Base-by-base conservation (phyloP, 257 asterid genomes). In the Scutellaria barbata region DNA sequence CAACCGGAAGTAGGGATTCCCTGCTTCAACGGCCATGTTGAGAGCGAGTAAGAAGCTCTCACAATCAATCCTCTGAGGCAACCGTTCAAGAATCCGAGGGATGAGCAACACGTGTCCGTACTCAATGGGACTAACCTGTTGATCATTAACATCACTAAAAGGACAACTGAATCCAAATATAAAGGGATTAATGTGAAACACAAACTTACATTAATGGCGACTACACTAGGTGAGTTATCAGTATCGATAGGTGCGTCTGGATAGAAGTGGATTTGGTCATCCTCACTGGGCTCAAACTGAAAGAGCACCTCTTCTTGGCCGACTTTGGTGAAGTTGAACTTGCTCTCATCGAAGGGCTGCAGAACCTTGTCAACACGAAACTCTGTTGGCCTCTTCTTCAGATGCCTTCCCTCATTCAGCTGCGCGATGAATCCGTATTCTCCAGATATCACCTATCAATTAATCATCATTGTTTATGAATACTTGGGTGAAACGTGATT, bases 351-450 rank as follows among this genome's bases (percentile, higher is more conserved):
- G 35, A 94, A 94, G 76, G 96, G 86, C 87, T 94, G 99, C 76
- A 94, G 74, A 50, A 94, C 97, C 84, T 89, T 85, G 69, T 94
- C 98, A 3, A 94, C 97, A 51, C 88, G 92, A 67, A 94, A 94
- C 90, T 94, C 98, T 0, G 97, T 91, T 17, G 96, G 98, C 96
- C 98, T 86, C 81, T 94, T 94, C 89, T 90, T 91, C 52, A 94
- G 91, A 85, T 94, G 98, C 85, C 98, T 81, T 64, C 98, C 98
- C 83, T 94, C 96, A 41, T 94, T 94, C 69, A 94, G 85, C 83
- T 94, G 98, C 0, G 98, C 98, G 41, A 94, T 74, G 33, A 94
- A 91, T 17, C 97, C 96, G 77, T 86, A 85, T 57, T 88, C 79
- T 70, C 97, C 99, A 6, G 99, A 92, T 80, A 94, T 94, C 72